A percentile compares a stretch with the other conserved stretches of the same genome.
Evolutionary conservation across 1,284 basidiomycete species (phyloP).

Genomic region (Trichosporon sp.): DNA sequence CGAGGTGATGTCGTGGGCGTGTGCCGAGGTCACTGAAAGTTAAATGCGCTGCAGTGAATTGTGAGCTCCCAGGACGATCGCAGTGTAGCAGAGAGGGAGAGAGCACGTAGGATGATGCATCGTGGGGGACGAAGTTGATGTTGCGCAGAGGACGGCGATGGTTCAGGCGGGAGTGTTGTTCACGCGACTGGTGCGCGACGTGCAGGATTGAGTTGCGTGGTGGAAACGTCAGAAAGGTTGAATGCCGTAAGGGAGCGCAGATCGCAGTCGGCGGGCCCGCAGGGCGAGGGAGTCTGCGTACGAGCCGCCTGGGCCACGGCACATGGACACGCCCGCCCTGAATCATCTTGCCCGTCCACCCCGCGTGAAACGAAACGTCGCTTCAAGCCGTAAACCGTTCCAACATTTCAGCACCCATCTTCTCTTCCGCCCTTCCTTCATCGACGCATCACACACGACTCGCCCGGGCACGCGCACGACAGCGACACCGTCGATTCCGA

Average conservation of each 20-base stretch:
- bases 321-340: slow-evolving; percentile 2
- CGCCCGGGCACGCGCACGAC: not conserved
- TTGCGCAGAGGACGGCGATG: not conserved
- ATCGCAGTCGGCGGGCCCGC: not conserved
- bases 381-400: not conserved
- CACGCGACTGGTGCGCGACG: not conserved
- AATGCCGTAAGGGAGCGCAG: not conserved
- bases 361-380: not conserved
- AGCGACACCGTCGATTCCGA: not conserved
- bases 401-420: not conserved
- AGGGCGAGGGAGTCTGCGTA: not conserved
- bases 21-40: not conserved
- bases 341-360: not conserved
- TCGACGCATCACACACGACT: not conserved
- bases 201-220: not conserved
- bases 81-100: not conserved
- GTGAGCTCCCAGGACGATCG: not conserved
- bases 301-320: not conserved
- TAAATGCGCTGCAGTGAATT: not conserved
- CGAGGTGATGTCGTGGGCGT: too few relatives aligned
- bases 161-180: not conserved
- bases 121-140: not conserved
- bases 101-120: too few relatives aligned
- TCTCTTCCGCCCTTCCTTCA: not conserved
- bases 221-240: not conserved